Evolutionary conservation across 2,329 filamentous ascomycete genomes (phyloP).

Genomic region (Grosmannia huntii): DNA sequence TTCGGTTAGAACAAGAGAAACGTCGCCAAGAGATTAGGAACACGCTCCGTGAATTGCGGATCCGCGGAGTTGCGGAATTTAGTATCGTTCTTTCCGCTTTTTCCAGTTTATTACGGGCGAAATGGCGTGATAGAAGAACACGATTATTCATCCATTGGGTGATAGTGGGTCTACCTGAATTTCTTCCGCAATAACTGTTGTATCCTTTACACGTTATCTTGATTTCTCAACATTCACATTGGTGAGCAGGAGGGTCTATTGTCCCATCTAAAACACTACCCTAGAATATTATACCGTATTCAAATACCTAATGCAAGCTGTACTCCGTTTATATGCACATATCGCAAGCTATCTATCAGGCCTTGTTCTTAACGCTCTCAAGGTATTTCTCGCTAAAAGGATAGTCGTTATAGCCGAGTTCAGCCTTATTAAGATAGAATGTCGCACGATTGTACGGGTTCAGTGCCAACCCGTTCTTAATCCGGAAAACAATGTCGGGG

Average conservation of each 20-base stretch:
- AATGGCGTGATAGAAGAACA: not conserved
- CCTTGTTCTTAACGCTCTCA: not conserved
- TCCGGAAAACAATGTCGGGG: conserved; percentile 29
- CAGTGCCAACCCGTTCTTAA: conserved; percentile 24
- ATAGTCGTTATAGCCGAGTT: conserved; percentile 26
- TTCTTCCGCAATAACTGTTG: no score
- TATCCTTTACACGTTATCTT: no score
- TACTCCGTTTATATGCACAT: not conserved
- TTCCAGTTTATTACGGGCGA: not conserved
- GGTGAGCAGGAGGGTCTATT: no score
- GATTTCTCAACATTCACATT: no score
- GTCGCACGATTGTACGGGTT: conserved; percentile 21
- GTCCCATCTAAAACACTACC: no score
- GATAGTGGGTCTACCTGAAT: no score
- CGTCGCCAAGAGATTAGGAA: not conserved
- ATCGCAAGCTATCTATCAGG: not conserved
- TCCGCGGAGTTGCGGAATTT: not conserved
- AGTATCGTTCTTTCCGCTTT: not conserved
- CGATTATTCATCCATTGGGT: not conserved
- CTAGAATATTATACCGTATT: no score
- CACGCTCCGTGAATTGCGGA: not conserved
- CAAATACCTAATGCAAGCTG: no score
- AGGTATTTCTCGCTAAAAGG: conserved; percentile 19
- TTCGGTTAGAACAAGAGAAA: not conserved
- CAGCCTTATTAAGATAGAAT: conserved; percentile 24